Evolutionary conservation across 108 stramenopile genomes (phyloP).

Genomic region (Cyclotella sp.): DNA sequence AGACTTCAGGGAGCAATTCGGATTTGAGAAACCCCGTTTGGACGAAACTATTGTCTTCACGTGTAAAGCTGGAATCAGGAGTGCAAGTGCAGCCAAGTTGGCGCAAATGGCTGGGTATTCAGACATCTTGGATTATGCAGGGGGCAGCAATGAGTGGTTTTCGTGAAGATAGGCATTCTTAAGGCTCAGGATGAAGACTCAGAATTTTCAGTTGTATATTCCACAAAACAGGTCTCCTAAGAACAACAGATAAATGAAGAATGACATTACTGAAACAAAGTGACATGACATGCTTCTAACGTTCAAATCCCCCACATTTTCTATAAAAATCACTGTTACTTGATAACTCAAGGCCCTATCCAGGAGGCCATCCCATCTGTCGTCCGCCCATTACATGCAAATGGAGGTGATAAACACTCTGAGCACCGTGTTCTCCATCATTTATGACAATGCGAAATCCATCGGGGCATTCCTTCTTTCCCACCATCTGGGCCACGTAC

Average conservation of each 20-base stretch:
- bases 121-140: conserved; percentile 72
- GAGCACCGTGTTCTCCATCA: conserved; percentile 92
- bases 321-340: neutral
- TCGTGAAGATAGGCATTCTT: conserved; percentile 6
- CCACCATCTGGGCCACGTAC: conserved; percentile 88
- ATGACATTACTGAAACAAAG: no score
- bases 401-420: conserved; percentile 95
- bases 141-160: conserved; percentile 71
- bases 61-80: conserved; percentile 76
- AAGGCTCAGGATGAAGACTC: no score
- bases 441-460: conserved; percentile 96
- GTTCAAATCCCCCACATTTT: no score
- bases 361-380: conserved; percentile 95
- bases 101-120: conserved; percentile 70
- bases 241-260: no score
- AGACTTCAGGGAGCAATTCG: conserved; percentile 74
- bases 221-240: no score
- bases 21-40: conserved; percentile 70
- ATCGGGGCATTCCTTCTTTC: conserved; percentile 84
- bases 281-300: no score
- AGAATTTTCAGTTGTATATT: no score
- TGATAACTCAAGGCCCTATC: conserved; percentile 39
- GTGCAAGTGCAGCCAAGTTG: conserved; percentile 62
- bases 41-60: conserved; percentile 82
- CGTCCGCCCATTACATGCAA: conserved; percentile 92